A percentile compares a stretch with the other conserved stretches of the same genome.
Evolutionary conservation across 2,329 filamentous ascomycete species (phyloP).

Genomic region (Fusarium scirpi): DNA sequence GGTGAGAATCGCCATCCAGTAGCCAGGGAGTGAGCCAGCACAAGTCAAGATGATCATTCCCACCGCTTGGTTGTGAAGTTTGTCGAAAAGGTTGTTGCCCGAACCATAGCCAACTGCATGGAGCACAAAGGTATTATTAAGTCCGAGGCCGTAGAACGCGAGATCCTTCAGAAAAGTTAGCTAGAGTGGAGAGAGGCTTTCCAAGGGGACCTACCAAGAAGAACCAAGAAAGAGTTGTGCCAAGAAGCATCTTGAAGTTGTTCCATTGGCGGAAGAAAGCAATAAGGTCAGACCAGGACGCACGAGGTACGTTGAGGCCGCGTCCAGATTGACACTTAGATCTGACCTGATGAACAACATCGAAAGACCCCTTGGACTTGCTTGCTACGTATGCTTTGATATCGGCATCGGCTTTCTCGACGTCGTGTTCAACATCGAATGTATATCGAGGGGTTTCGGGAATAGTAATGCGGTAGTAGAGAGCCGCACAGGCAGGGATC

Average conservation of each 20-base stretch:
- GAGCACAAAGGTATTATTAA: slow-evolving; percentile 82
- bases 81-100: slow-evolving; percentile 73
- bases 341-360: slow-evolving; percentile 62
- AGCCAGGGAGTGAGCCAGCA: slow-evolving; percentile 82
- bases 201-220: slow-evolving; percentile 64
- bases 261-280: slow-evolving; percentile 76
- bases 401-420: slow-evolving; percentile 80
- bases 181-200: not conserved
- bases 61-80: slow-evolving; percentile 77
- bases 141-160: slow-evolving; percentile 76
- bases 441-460: slow-evolving; percentile 88
- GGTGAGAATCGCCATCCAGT: slow-evolving; percentile 79
- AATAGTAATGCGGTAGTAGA: slow-evolving; percentile 89
- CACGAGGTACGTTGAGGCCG: slow-evolving; percentile 72
- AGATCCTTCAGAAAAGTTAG: slow-evolving; percentile 62
- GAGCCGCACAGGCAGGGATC: slow-evolving; percentile 79
- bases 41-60: slow-evolving; percentile 83
- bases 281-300: slow-evolving; percentile 76
- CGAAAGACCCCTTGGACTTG: slow-evolving; percentile 61
- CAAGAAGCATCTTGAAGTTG: slow-evolving; percentile 77
- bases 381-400: slow-evolving; percentile 70
- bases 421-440: slow-evolving; percentile 81
- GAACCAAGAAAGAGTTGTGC: slow-evolving; percentile 85
- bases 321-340: slow-evolving; percentile 65
- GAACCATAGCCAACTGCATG: slow-evolving; percentile 77